Evolutionary conservation across 805 yeast genomes (phyloP).

Genomic region (Ogataea paraovalis): DNA sequence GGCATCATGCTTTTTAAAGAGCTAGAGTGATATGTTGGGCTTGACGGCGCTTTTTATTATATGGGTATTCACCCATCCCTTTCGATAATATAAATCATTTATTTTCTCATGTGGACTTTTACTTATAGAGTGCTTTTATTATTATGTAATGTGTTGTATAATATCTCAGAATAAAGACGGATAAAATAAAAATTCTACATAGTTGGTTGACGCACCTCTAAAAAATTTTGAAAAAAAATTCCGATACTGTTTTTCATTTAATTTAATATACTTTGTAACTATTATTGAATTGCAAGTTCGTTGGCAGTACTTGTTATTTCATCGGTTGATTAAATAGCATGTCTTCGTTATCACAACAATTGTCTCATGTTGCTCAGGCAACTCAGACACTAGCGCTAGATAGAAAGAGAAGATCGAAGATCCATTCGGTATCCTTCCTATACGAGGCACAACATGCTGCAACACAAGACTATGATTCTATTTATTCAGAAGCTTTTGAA

Average conservation of each 20-base stretch:
- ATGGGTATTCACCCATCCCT: no score
- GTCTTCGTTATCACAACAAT: conserved; percentile 72
- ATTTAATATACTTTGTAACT: not conserved
- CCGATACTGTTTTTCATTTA: not conserved
- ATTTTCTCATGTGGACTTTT: no score
- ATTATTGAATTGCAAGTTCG: no score
- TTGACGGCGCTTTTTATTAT: not conserved
- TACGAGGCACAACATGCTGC: conserved; percentile 86
- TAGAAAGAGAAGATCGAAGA: conserved; percentile 77
- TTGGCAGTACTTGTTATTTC: not conserved
- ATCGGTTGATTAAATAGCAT: conserved; percentile 1
- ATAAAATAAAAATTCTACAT: no score
- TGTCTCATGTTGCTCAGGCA: conserved; percentile 61
- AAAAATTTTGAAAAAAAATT: not conserved
- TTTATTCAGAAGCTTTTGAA: conserved; percentile 66
- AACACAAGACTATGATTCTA: conserved; percentile 87
- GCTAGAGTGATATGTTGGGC: not conserved
- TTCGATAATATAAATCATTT: no score
- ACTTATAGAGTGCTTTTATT: no score
- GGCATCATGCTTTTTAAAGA: conserved; percentile 21
- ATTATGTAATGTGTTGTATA: no score
- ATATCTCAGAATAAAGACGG: no score
- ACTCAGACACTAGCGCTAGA: conserved; percentile 76
- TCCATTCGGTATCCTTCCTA: conserved; percentile 85
- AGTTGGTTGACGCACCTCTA: not conserved